These are phyloP conservation scores for Ceratobasidium sp. DNA, from an alignment of 1,284 basidiomycete species.

Conservation along the genomic window DNA sequence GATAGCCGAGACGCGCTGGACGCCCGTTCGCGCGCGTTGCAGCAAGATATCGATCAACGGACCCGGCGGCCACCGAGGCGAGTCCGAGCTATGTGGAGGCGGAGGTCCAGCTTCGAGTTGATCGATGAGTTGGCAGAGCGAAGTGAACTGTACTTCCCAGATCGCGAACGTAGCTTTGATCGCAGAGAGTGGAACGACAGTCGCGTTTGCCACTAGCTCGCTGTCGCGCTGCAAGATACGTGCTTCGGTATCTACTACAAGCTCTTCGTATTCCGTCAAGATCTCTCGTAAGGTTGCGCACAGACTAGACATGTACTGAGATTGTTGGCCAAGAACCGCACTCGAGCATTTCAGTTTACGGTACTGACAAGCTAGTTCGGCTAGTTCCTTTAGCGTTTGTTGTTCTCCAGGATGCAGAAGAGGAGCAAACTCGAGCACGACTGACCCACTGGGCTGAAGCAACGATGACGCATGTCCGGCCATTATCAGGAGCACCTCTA, in stretches of 20 bases:
- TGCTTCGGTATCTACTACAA: conserved; percentile 84
- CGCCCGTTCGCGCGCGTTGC: conserved; percentile 76
- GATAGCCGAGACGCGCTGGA: conserved; percentile 78
- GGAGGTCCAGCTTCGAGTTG: too few species aligned
- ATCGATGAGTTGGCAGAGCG: too few species aligned
- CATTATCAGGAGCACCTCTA: conserved; percentile 85
- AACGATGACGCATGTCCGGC: conserved; percentile 86
- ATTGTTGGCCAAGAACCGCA: conserved; percentile 60
- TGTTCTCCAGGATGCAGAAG: conserved; percentile 89
- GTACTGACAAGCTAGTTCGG: conserved; percentile 78
- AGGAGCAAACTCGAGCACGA: conserved; percentile 75
- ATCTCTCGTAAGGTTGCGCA: conserved; percentile 78
- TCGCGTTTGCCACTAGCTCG: conserved; percentile 76
- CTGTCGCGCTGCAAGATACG: conserved; percentile 78
- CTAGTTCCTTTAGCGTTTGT: conserved; percentile 80
- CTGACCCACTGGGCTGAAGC: conserved; percentile 63
- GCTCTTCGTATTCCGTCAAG: conserved; percentile 82
- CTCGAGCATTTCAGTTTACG: conserved; percentile 67
- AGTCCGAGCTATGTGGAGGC: conserved; percentile 52
- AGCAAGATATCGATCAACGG: conserved; percentile 81
- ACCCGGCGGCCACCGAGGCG: conserved; percentile 71
- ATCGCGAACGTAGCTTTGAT: too few species aligned
- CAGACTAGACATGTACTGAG: conserved; percentile 81
- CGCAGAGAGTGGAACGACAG: conserved; percentile 85
- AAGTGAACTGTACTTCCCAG: conserved; percentile 72